Evolutionary conservation across 352 stramenopile species (phyloP).

Genomic region (Phytopythium delawarense): DNA sequence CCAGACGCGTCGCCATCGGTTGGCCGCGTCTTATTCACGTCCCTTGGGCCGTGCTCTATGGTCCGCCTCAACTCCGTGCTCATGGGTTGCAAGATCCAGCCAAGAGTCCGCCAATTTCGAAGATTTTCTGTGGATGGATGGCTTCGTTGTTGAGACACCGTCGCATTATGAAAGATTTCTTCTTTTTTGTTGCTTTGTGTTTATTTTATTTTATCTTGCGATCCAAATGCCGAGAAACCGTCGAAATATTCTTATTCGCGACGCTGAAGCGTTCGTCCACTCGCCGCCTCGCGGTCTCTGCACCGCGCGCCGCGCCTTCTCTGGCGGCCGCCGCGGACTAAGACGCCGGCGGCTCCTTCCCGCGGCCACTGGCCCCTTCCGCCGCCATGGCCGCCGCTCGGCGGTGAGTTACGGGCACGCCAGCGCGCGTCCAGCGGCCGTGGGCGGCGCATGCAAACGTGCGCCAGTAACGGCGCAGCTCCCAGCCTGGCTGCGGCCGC

Average conservation of each 20-base stretch:
- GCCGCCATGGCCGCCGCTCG: constrained; percentile 6
- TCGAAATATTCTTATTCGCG: neutral
- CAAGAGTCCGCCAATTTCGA: too few relatives aligned
- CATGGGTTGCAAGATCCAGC: too few relatives aligned
- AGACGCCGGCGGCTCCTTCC: neutral
- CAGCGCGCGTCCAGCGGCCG: constrained; percentile 1
- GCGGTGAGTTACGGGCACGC: neutral
- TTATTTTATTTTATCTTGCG: too few relatives aligned
- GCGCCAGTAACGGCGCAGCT: neutral
- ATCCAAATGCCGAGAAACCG: neutral
- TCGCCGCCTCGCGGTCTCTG: neutral
- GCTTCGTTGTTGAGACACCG: too few relatives aligned
- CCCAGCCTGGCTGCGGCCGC: neutral
- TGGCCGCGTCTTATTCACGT: too few relatives aligned
- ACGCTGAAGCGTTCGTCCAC: neutral
- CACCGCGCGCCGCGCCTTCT: neutral
- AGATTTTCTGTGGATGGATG: too few relatives aligned
- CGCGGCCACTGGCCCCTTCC: constrained; percentile 6
- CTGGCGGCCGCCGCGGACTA: neutral
- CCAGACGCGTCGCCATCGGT: too few relatives aligned
- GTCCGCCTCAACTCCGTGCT: neutral
- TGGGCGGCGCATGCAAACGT: neutral
- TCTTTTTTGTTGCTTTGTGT: too few relatives aligned
- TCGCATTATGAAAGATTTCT: neutral
- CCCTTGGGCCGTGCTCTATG: too few relatives aligned